Evolutionary conservation across 2,329 filamentous ascomycete genomes (phyloP).

Genomic region (Cladosporium phlei): DNA sequence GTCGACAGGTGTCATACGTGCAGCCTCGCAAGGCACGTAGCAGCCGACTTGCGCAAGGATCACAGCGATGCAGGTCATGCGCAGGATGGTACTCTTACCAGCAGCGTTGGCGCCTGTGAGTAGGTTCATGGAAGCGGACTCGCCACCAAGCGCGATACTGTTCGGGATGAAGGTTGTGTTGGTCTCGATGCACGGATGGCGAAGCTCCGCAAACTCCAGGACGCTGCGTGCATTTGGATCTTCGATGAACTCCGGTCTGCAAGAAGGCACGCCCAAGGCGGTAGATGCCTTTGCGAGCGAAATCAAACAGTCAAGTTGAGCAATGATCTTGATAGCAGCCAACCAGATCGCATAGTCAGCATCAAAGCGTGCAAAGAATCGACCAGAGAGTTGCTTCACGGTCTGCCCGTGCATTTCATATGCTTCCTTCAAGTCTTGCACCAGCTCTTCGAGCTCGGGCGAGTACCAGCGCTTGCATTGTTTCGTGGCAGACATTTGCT

Average conservation of each 20-base stretch:
- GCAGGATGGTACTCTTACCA: constrained; percentile 90
- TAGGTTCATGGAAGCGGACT: constrained; percentile 76
- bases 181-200: constrained; percentile 90
- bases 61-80: constrained; percentile 95
- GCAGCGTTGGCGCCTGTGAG: constrained; percentile 95
- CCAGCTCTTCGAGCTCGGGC: constrained; percentile 71
- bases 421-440: constrained; percentile 84
- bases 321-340: constrained; percentile 79
- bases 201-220: constrained; percentile 85
- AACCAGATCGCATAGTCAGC: constrained; percentile 81
- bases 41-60: constrained; percentile 98
- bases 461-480: constrained; percentile 94
- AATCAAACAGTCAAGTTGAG: constrained; percentile 91
- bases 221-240: constrained; percentile 66
- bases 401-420: constrained; percentile 92
- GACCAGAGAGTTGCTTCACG: constrained; percentile 74
- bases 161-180: constrained; percentile 95
- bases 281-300: constrained; percentile 85
- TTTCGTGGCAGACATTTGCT: constrained; percentile 92
- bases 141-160: constrained; percentile 79
- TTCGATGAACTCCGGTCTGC: constrained; percentile 82
- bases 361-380: constrained; percentile 86
- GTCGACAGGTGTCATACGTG: constrained; percentile 82
- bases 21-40: constrained; percentile 77
- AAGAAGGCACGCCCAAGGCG: constrained; percentile 78